Conservation (phyloP, 1,139 yeast genomes). For the Kodamaea sp. region DNA sequence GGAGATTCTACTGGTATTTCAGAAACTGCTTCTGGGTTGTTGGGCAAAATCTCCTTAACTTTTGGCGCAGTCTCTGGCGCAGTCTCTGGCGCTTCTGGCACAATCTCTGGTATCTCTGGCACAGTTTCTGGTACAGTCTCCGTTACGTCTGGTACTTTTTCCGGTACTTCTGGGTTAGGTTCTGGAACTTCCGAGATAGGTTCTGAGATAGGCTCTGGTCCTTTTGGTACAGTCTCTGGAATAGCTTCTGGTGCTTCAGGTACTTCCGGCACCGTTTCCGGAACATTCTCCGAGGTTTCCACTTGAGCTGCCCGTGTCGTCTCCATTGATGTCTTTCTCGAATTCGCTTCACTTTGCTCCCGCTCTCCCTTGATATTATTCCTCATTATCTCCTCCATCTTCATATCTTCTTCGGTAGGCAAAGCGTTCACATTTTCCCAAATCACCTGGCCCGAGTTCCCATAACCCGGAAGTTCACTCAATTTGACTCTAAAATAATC, state of each 20-base stretch:
- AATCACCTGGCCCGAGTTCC: slow-evolving; percentile 63
- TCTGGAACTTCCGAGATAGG: no score
- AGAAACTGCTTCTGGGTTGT: no score
- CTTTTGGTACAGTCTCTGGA: neutral
- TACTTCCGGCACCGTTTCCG: neutral
- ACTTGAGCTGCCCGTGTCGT: no score
- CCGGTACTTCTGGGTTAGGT: no score
- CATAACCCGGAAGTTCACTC: slow-evolving; percentile 62
- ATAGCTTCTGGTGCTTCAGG: neutral
- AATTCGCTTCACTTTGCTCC: slow-evolving; percentile 3
- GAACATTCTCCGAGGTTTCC: neutral
- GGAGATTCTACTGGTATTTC: no score
- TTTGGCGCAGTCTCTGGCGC: no score
- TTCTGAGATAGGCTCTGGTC: neutral
- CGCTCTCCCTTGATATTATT: slow-evolving; percentile 34
- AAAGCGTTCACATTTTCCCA: slow-evolving; percentile 65
- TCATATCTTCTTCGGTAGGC: slow-evolving; percentile 50
- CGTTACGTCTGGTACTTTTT: no score
- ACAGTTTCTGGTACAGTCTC: neutral
- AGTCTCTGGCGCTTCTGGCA: neutral
- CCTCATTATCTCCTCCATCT: slow-evolving; percentile 50
- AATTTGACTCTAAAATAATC: slow-evolving; percentile 64
- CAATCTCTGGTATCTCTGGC: neutral
- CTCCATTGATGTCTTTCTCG: neutral
- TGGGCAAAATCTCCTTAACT: no score